Evolutionary conservation across 2,329 filamentous ascomycete genomes (phyloP).

Genomic region (Diplodia corticola): DNA sequence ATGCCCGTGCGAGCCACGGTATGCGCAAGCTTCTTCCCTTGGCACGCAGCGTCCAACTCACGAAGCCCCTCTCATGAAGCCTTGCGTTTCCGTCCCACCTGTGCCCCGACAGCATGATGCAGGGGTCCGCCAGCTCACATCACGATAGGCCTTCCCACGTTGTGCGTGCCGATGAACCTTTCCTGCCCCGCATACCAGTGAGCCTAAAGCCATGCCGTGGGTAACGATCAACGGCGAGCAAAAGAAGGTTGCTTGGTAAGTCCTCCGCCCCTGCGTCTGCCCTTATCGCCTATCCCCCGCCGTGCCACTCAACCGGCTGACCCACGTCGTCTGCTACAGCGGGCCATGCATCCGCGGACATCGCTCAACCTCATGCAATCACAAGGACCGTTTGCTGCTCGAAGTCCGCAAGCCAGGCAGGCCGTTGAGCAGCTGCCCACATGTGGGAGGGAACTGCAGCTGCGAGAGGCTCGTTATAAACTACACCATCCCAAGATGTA

Average conservation of each 20-base stretch:
- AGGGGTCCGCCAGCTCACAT: constrained; percentile 15
- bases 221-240: constrained; percentile 64
- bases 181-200: neutral
- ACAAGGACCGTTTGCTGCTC: constrained; percentile 67
- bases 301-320: neutral
- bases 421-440: constrained; percentile 68
- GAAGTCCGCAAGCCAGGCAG: constrained; percentile 72
- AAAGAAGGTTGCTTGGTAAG: constrained; percentile 76
- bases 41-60: neutral
- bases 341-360: constrained; percentile 75
- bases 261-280: constrained; percentile 23
- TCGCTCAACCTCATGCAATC: constrained; percentile 73
- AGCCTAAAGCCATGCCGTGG: constrained; percentile 42
- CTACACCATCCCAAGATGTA: constrained; percentile 45
- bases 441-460: constrained; percentile 62
- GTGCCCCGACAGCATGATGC: constrained; percentile 6
- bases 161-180: constrained; percentile 1
- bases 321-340: constrained; percentile 44
- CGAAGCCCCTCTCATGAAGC: neutral
- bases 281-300: neutral
- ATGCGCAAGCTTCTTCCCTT: constrained; percentile 15
- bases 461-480: constrained; percentile 62
- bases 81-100: constrained; percentile 2
- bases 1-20: constrained; percentile 17
- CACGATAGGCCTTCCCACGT: constrained; percentile 2